Evolutionary conservation across 495 filamentous ascomycete genomes (phyloP), one percentile per base, ranked within the genome.

Genomic region (Aspergillus avenaceus): DNA sequence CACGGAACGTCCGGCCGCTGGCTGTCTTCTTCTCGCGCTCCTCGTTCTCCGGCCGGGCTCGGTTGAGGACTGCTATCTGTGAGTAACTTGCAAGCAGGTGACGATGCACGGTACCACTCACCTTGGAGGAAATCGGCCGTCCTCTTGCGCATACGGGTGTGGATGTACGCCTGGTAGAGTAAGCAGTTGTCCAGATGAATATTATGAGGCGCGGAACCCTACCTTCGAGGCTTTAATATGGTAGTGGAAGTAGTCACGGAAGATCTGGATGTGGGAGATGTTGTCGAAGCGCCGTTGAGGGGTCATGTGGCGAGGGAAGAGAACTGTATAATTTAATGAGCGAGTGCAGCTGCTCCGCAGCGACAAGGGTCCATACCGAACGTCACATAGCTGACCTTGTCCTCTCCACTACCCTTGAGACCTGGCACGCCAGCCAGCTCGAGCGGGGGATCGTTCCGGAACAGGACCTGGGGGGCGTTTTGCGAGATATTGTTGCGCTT

Each of bases 221-320:
- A 87, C 85, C 76, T 96, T 97, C 40, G 92, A 95, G 23, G 93
- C 93, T 72, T 99, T 99, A 75, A 99, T 99, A 71, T 99, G 93
- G 67, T 99, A 99, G 67, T 99, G 93, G 79, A 99, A 99, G 68
- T 99, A 97, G 61, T 97, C 95, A 50, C 93, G 88, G 87, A 99
- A 99, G 14, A 92, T 99, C 72, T 99, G 95, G 58, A 99, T 96
- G 62, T 99, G 93, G 29, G 90, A 96, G 59, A 99, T 97, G 65
- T 89, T 92, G 50, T 97, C 92, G 40, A 88, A 85, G 70, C 93
- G 84, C 60, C 89, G 81, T 69, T 96, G 90, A 3, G 80, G 82
- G 4, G 91, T 95, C 49, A 99, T 76, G 66, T 99, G 93, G 51
- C 93, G 82, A 22, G 93, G 93, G 77, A 97, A 99, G 31, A 98